A percentile compares a stretch with the other conserved stretches of the same genome.
Conservation (phyloP, 1,284 basidiomycete species). For the Xerocomus tenax region DNA sequence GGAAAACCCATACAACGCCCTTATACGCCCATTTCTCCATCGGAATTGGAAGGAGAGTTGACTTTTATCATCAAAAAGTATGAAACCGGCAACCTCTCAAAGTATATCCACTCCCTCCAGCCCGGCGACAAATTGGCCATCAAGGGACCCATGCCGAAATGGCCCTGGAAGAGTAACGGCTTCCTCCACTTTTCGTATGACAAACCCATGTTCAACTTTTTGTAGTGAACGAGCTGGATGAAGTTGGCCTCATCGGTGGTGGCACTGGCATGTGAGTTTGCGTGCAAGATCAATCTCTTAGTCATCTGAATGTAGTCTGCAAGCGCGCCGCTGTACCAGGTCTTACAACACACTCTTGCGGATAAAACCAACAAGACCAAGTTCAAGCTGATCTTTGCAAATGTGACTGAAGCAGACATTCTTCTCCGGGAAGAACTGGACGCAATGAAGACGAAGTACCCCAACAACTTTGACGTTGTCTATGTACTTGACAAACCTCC, state of each 20-base stretch:
- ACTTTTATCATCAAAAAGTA: constrained; percentile 83
- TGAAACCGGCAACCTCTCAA: constrained; percentile 71
- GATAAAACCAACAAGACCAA: constrained; percentile 84
- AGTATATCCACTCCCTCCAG: constrained; percentile 63
- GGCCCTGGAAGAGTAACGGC: constrained; percentile 62
- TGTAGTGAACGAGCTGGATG: constrained; percentile 73
- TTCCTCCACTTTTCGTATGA: not conserved
- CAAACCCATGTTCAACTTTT: not conserved
- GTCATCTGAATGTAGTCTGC: constrained; percentile 11
- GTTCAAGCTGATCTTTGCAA: constrained; percentile 87
- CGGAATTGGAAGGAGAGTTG: constrained; percentile 67
- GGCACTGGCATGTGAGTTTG: constrained; percentile 70
- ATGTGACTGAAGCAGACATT: constrained; percentile 87
- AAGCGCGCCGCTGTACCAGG: constrained; percentile 70
- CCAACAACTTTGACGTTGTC: constrained; percentile 69
- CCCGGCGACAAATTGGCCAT: constrained; percentile 77
- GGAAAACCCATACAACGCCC: constrained; percentile 86
- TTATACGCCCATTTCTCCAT: constrained; percentile 76
- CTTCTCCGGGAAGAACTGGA: constrained; percentile 81
- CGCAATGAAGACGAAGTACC: constrained; percentile 59
- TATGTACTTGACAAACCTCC: constrained; percentile 81
- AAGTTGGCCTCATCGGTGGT: constrained; percentile 85
- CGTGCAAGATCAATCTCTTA: constrained; percentile 1
- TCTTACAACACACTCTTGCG: constrained; percentile 65
- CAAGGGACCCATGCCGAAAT: constrained; percentile 87